These are phyloP conservation scores for Gossypium raimondii DNA, from an alignment of 345 rosid genomes.

Conservation along the genomic window DNA sequence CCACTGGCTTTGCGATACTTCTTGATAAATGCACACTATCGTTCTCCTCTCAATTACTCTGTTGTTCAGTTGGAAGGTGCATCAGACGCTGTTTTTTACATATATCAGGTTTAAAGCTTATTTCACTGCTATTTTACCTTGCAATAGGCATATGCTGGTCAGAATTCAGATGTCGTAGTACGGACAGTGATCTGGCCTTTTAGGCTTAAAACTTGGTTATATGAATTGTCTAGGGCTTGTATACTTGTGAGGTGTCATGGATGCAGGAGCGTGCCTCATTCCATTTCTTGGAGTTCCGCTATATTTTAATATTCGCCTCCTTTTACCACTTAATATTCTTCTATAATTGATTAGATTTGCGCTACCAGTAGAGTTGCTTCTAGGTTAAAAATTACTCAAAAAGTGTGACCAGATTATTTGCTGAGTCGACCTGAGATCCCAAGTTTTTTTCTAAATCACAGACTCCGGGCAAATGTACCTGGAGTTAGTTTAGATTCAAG, in stretches of 20 bases:
- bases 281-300: neutral
- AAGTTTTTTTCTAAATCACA: neutral
- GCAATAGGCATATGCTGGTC: neutral
- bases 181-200: neutral
- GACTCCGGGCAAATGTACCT: neutral
- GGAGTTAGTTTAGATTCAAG: neutral
- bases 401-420: neutral
- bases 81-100: conserved; percentile 64
- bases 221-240: neutral
- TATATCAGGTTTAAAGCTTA: conserved; percentile 64
- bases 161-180: neutral
- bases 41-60: conserved; percentile 76
- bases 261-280: neutral
- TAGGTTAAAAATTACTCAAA: neutral
- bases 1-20: conserved; percentile 81
- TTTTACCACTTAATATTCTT: neutral
- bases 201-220: neutral
- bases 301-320: neutral
- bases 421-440: neutral
- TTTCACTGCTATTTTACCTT: neutral
- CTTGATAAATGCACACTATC: conserved; percentile 77
- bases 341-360: neutral
- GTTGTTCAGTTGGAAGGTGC: conserved; percentile 61
- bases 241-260: neutral
- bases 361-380: neutral